Evolutionary conservation across 2,329 filamentous ascomycete genomes (phyloP), one percentile per base, ranked within the genome.

Genomic region (Colletotrichum gigasporum): DNA sequence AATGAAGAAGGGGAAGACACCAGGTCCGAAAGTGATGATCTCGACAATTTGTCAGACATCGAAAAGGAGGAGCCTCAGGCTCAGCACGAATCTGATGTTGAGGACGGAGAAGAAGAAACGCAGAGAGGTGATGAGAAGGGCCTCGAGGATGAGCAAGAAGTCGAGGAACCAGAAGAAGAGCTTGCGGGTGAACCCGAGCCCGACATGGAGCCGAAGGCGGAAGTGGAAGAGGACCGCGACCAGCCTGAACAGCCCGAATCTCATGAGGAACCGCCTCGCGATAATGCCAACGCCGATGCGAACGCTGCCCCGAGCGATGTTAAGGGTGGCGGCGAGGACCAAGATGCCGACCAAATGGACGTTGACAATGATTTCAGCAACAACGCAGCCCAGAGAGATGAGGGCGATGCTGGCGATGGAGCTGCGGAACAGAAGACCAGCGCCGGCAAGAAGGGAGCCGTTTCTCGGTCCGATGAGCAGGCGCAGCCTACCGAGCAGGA

Each of bases 1-100:
- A 91, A 95, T 68, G 90, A 92, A 26, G 85, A 87, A n/a, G 82
- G 85, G 18, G 85, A 86, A 26, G 82, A 85, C 16, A 86, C 4
- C 80, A 79, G 28, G 79, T 82, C 81, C 11, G 85, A 83, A 12
- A 83, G 83, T 35, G 86, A 89, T 66, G 83, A 85, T 16, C 74
- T 91, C 50, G 86, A 89, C 60, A 82, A 88, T 57, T 76, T 91
- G 55, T 84, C 83, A 0, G 84, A 87, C 48, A 76, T 79, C 41
- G 83, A 86, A 16, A 72, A 71, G 56, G 72, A 76, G 41, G 73
- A 78, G 45, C 65, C 69, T 10, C 75, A 78, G 37, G 75, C 79
- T 37, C 76, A 79, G 37, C 75, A 83, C 63, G 87, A 71, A 56
- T 69, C 66, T 16, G 72, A 75, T 26, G 65, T 69, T 57, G 74